Percentiles rank a stretch among this genome's conserved stretches.
Conservation (phyloP, 2,329 filamentous ascomycete species). For the Microcyclosporella mali region DNA sequence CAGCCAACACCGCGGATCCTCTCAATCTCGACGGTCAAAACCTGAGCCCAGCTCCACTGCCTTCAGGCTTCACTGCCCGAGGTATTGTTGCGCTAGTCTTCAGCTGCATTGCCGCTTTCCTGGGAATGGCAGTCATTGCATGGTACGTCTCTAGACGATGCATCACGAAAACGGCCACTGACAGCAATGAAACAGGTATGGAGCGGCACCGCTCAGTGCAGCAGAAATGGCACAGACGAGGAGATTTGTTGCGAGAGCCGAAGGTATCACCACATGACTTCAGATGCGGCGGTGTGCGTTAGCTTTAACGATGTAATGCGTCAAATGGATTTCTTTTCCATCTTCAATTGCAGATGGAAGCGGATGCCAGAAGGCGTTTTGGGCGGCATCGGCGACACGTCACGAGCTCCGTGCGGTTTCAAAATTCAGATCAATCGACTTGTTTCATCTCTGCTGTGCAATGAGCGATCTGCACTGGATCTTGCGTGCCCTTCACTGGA, state of each 20-base stretch:
- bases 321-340: not conserved
- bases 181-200: slow-evolving; percentile 28
- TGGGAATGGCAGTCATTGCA: slow-evolving; percentile 61
- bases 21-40: slow-evolving; percentile 60
- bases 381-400: slow-evolving; percentile 1
- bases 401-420: not conserved
- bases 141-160: slow-evolving; percentile 49
- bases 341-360: slow-evolving; percentile 2
- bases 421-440: not conserved
- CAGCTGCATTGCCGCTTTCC: slow-evolving; percentile 60
- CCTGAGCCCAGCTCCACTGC: slow-evolving; percentile 49
- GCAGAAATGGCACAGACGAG: slow-evolving; percentile 23
- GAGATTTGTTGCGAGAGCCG: slow-evolving; percentile 20
- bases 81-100: slow-evolving; percentile 72
- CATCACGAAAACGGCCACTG: slow-evolving; percentile 6
- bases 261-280: slow-evolving; percentile 7
- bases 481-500: not conserved
- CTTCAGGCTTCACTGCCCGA: slow-evolving; percentile 62
- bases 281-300: not conserved
- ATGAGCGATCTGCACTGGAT: not conserved
- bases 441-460: not conserved
- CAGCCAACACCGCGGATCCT: slow-evolving; percentile 59
- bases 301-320: slow-evolving; percentile 4
- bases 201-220: slow-evolving; percentile 26
- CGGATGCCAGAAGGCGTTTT: slow-evolving; percentile 1